phyloP scores from a whole-genome alignment of 768 basidiomycete genomes.

The Russula ochroleuca region DNA sequence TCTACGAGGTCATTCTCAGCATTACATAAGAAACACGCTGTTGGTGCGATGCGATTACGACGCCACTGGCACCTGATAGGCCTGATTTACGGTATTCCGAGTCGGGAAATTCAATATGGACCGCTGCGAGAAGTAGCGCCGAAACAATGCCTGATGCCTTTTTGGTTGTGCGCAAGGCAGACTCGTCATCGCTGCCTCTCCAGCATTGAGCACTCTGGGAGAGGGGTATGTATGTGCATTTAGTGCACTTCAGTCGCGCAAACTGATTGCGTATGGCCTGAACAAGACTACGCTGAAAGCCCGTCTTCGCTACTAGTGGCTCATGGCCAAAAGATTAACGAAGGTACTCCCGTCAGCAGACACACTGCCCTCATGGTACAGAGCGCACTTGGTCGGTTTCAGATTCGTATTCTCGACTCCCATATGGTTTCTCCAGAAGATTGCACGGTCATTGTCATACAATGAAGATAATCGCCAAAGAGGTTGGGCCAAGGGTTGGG shows the following conservation, averaged over 20 bases:
- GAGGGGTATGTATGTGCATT: conserved; percentile 64
- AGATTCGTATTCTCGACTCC: no score
- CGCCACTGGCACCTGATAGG: no score
- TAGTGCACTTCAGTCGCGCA: neutral
- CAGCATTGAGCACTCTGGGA: conserved; percentile 55
- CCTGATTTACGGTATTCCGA: no score
- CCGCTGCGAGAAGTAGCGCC: conserved; percentile 43
- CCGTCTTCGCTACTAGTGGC: conserved; percentile 48
- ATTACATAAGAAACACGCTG: conserved; percentile 2
- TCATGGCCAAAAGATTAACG: conserved; percentile 41
- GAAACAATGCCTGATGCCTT: conserved; percentile 27
- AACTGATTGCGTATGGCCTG: conserved; percentile 32
- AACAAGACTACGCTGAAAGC: conserved; percentile 44
- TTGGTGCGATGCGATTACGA: no score
- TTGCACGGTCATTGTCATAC: no score
- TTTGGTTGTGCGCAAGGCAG: conserved; percentile 33
- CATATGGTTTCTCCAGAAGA: no score
- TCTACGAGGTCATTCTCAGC: neutral
- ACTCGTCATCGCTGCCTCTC: conserved; percentile 31
- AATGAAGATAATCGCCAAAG: no score
- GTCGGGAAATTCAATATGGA: no score
- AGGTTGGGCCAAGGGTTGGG: no score
- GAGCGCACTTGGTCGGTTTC: no score
- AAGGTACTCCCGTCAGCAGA: conserved; percentile 41
- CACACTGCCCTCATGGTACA: no score